Conservation (phyloP, 2,329 filamentous ascomycete species). For the Trichoderma sp. region DNA sequence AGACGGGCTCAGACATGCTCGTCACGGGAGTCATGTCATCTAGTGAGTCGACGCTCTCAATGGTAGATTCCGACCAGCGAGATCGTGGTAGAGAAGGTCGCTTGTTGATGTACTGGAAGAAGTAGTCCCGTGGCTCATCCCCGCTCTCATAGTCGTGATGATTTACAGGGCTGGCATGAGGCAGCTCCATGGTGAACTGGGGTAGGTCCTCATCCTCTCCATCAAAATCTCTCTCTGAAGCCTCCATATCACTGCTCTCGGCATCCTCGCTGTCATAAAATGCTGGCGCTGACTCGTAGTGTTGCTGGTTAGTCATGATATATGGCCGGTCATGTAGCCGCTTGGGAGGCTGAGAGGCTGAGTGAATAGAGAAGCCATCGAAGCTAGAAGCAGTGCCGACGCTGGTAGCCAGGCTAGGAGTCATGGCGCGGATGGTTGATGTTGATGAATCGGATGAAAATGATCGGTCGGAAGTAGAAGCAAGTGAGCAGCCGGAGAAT, state of each 20-base stretch:
- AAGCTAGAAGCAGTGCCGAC: conserved; percentile 32
- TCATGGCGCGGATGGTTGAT: conserved; percentile 31
- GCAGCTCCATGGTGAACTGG: conserved; percentile 33
- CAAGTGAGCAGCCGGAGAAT: conserved; percentile 43
- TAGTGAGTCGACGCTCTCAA: conserved; percentile 35
- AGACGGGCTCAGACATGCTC: conserved; percentile 3
- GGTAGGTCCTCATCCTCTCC: conserved; percentile 7
- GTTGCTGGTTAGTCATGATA: conserved; percentile 28
- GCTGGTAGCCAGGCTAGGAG: conserved; percentile 28
- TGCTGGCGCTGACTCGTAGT: conserved; percentile 30
- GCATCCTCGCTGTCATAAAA: conserved; percentile 34
- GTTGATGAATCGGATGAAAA: conserved; percentile 34
- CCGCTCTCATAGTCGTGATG: conserved; percentile 27
- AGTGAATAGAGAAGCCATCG: conserved; percentile 39
- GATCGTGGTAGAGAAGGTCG: conserved; percentile 39
- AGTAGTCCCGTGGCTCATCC: conserved; percentile 38
- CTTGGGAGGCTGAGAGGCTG: conserved; percentile 40
- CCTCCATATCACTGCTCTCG: conserved; percentile 30
- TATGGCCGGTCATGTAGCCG: conserved; percentile 40
- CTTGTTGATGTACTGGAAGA: conserved; percentile 33
- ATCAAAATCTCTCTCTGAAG: conserved; percentile 27
- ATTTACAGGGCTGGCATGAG: conserved; percentile 32
- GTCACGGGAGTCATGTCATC: conserved; percentile 27
- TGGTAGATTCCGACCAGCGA: conserved; percentile 47
- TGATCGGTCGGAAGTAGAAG: conserved; percentile 36